Evolutionary conservation across 1,284 basidiomycete genomes (phyloP), one percentile per base, ranked within the genome.

Genomic region (Cryptococcus neoformans): DNA sequence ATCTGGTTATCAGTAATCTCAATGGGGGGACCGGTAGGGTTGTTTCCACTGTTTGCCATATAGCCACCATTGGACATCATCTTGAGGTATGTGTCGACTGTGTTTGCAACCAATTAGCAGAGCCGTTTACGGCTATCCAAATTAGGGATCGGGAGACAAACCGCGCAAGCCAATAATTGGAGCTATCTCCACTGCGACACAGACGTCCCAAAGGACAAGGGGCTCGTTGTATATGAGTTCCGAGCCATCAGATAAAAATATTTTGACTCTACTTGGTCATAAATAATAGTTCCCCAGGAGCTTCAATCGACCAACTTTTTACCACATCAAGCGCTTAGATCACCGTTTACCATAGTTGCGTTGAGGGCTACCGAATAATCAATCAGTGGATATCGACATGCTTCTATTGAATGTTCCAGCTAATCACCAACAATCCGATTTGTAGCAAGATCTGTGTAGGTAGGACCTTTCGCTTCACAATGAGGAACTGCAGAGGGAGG

Each of bases 1-100:
- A 62, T 57, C 17, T 59, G 50, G 56, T 60, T 65, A 56, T 67
- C 62, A 44, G 62, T 47, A 28, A 69, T 44, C 57, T 67, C 57
- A 53, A 67, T 50, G 28, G 49, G 56, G 38, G 65, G 52, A 7
- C 63, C 65, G 39, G 47, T 52, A 6, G 62, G 62, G 59, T 65
- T 67, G 62, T 66, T 63, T 2, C 62, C 62, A 40, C 49, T 46
- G 49, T 54, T 54, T 17, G 34, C 16, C 6, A 38, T 39, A 41
- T 49, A 54, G 42, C 51, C 49, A 17, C 54, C 54, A 14, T 51
- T 40, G 6, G 38, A 14, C 51, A 56, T 56, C 42, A 60, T 21
- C 12, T 53, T 60, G 28, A 53, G 44, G 44, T 58, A 58, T 3
- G 49, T 28, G 38, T 54, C 53, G 52, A 54, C 56, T 58, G 52